Evolutionary conservation across 257 asterid species (phyloP), one percentile per base, ranked within the genome.

Genomic region (Anisodus acutangulus): DNA sequence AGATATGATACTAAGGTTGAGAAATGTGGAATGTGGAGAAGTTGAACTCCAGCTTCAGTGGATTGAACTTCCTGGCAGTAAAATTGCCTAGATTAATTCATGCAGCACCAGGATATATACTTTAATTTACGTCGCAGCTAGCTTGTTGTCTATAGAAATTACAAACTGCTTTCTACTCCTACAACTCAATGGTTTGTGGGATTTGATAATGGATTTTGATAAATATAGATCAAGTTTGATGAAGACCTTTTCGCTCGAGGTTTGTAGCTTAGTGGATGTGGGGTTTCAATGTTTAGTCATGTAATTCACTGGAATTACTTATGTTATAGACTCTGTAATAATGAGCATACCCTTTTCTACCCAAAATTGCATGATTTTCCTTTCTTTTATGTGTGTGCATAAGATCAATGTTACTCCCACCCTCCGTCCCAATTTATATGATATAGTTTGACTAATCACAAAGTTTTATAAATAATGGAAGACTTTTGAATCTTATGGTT

Each of bases 11-110:
- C 86, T 90, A 74, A 87, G 93, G 79, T 74, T 90, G 82, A 87
- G 89, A 82, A 90, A 90, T 64, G 91, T 83, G 0, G 91, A 88
- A 83, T 87, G 91, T 57, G 93, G 93, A 1, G 91, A 88, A 85
- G 91, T 90, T 26, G 91, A 88, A 83, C 83, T 88, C 51, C 90
- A 88, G 68, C 91, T 90, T 67, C 91, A 87, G 12, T 90, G 92
- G 92, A 90, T 90, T 62, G 87, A 88, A 12, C 88, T 90, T 67
- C 92, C 91, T 9, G 91, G 91, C 49, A 63, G 85, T 79, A 88
- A 86, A 60, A 86, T 88, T 19, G 35, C 82, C 22, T 89, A 85
- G 84, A 88, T n/a, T 12, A 39, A 6, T 13, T 22, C 26, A 22
- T 22, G 45, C 55, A 41, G 15, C 10, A 68, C n/a, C 76, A 68